Base-by-base conservation (phyloP, 164 flowering plant genomes). In the Dillenia suffruticosa region DNA sequence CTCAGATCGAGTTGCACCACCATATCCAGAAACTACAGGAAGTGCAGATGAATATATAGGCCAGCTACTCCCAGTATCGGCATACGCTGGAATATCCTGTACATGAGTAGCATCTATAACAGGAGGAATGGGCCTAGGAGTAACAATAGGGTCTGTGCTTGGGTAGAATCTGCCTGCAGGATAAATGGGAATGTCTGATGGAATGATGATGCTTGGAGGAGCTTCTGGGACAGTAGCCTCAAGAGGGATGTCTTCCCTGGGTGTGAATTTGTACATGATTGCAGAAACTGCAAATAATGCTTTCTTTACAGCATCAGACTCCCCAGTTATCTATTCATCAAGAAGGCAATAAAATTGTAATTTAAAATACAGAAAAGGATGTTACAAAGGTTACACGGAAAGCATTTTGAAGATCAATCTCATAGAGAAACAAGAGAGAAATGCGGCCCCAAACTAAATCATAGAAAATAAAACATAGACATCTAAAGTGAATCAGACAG, bases 241-340 rank as follows among this genome's bases (percentile, higher is more conserved):
- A 43, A 95, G 85, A 68, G 97, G 76, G 71, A 95, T 83, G 19
- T 79, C 89, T 74, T 95, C 99, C 70, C 75, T 89, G 13, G 99
- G 89, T 54, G 79, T 56, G 57, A 92, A 89, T 74, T 90, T 95
- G 80, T 89, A 95, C 86, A 88, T 85, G 54, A 92, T 88, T 48
- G 96, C 72, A 57, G 99, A 92, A 52, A 95, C 68, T 13, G 94
- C 96, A 82, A 72, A 84, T 47, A 95, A 70, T 58, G 99, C 97
- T 64, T 68, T 85, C 79, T 75, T 85, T 59, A 95, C 97, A 14
- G 92, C 82, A 47, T 84, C 92, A 1, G 87, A 51, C 43, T 85
- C 92, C 15, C 97, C 99, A 52, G 77, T 65, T 56, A 95, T 88
- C 99, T 95, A 62, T 56, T 49, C 40, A 32, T 32, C 40, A 32